Evolutionary conservation across 331 rosid genomes (phyloP).

Genomic region (Acacia concinna): DNA sequence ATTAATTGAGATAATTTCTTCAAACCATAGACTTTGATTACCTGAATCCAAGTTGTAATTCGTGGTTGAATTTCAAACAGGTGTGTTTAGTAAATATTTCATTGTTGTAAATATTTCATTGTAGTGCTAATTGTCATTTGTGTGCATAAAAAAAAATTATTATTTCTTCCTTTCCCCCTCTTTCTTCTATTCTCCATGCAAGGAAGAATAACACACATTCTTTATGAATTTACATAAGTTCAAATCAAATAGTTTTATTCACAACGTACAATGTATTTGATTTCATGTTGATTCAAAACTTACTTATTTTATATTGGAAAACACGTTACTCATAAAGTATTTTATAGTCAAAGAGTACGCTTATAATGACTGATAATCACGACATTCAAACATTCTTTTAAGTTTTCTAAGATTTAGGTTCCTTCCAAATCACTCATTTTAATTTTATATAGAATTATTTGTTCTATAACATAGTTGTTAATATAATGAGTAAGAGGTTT

Average conservation of each 20-base stretch:
- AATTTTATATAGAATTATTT: neutral
- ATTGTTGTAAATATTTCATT: too few relatives aligned
- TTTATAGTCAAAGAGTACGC: neutral
- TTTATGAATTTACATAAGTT: neutral
- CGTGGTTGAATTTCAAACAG: neutral
- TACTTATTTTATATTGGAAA: neutral
- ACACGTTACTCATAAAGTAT: neutral
- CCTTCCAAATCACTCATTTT: neutral
- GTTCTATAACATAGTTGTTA: neutral
- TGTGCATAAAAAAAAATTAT: too few relatives aligned
- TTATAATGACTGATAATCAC: neutral
- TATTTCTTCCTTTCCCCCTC: neutral
- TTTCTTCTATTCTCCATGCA: neutral
- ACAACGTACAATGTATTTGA: neutral
- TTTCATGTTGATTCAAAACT: neutral
- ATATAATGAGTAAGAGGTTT: too few relatives aligned
- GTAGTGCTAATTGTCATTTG: neutral
- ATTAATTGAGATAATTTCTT: neutral
- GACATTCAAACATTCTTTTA: neutral
- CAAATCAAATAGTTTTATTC: neutral
- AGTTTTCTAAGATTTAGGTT: neutral
- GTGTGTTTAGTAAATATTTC: neutral
- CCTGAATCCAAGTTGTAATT: neutral
- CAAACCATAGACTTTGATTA: neutral
- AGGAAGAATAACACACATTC: too few relatives aligned